phyloP scores from a whole-genome alignment of 163 green algal genomes.

The Coccomyxa subellipsoidea region DNA sequence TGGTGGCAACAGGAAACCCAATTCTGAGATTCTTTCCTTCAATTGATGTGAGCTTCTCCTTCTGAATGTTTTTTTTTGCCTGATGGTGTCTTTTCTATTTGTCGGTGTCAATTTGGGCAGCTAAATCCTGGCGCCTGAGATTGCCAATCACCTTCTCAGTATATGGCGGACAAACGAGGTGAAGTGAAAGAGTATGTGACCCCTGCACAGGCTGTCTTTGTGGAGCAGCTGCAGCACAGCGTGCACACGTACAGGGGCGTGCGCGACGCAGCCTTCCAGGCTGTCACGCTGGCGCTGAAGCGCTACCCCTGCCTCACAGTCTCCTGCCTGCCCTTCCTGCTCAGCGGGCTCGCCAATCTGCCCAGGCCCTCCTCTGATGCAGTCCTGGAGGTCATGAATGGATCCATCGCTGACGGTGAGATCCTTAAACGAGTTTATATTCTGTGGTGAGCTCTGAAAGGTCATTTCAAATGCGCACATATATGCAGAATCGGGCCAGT shows the following conservation, averaged over 20 bases:
- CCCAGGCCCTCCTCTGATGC: background rate
- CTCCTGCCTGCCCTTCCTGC: constrained; percentile 22
- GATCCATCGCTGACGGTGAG: background rate
- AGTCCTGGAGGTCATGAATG: background rate
- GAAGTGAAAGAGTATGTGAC: background rate
- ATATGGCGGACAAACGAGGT: too few species aligned
- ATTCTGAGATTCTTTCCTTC: too few species aligned
- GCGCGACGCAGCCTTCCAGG: constrained; percentile 10
- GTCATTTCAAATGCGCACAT: background rate
- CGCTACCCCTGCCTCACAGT: constrained; percentile 44
- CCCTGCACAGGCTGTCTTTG: constrained; percentile 25
- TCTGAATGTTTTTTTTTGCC: too few species aligned
- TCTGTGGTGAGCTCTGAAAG: too few species aligned
- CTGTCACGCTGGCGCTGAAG: constrained; percentile 46
- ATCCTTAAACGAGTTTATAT: too few species aligned
- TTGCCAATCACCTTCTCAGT: too few species aligned
- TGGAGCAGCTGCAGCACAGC: constrained; percentile 23
- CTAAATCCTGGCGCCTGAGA: too few species aligned
- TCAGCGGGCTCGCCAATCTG: constrained; percentile 30
- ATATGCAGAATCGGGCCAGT: too few species aligned
- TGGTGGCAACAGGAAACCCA: too few species aligned
- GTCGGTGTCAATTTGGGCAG: too few species aligned
- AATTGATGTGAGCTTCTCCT: too few species aligned
- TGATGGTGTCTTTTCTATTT: too few species aligned
- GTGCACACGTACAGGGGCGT: constrained; percentile 40